phyloP scores from a whole-genome alignment of 208 protist genomes.

The Acanthamoeba culbertsoni region DNA sequence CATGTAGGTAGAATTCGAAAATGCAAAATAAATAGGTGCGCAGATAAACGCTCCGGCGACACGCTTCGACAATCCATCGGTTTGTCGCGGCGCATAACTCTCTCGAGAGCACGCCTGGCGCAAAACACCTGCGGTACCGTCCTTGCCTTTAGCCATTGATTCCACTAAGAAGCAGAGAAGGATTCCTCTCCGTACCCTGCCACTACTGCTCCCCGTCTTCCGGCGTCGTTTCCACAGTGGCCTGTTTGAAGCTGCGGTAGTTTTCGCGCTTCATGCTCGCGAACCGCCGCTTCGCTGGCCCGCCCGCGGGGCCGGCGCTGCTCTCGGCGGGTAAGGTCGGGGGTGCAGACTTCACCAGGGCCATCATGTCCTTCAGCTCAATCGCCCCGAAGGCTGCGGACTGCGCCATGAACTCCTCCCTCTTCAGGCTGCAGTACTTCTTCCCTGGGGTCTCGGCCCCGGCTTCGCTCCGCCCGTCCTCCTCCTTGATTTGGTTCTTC shows the following conservation, averaged over 20 bases:
- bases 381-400: background rate
- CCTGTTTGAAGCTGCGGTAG: background rate
- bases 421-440: background rate
- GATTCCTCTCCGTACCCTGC: too few relatives aligned
- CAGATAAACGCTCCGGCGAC: background rate
- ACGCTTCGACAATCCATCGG: background rate
- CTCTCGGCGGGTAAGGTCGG: background rate
- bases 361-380: slow-evolving; percentile 1
- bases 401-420: background rate
- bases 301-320: background rate
- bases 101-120: too few relatives aligned
- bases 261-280: slow-evolving; percentile 1
- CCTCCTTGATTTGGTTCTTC: too few relatives aligned
- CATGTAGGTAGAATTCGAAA: background rate
- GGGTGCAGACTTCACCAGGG: background rate
- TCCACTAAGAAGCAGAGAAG: too few relatives aligned
- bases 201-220: too few relatives aligned
- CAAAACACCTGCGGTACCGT: too few relatives aligned
- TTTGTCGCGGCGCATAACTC: background rate
- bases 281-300: background rate
- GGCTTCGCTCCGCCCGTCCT: too few relatives aligned
- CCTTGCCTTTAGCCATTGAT: too few relatives aligned
- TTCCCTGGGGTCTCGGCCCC: too few relatives aligned
- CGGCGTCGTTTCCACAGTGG: too few relatives aligned
- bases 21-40: background rate